Evolutionary conservation across 768 basidiomycete genomes (phyloP), one percentile per base, ranked within the genome.

Genomic region (Fibroporia radiculosa): DNA sequence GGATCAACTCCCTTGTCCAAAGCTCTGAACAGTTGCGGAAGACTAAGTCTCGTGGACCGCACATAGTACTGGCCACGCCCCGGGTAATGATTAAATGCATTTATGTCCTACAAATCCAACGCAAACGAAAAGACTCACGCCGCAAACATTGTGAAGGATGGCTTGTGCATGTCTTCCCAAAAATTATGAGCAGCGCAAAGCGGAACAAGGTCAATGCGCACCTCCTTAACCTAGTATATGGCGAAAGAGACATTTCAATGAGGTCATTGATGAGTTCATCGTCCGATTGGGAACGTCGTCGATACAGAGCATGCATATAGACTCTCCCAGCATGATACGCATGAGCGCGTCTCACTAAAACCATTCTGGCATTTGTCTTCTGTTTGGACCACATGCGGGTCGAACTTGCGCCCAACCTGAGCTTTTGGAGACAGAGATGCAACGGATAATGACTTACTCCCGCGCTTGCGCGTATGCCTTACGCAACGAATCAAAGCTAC

Each of bases 171-270:
- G 82, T 54, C 84, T 87, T 48, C 11, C 38, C 37, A n/a, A 44
- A 23, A 18, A 29, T 19, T 51, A 2, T 34, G 32, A 38, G 19
- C 11, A 32, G 8, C 47, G 13, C 22, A 7, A 40, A 40, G 34
- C 33, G 25, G 24, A 41, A 13, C 25, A 35, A 2, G n/a, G 19
- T 35, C 4, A 36, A 39, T 25, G 52, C 69, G 54, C 53, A 89
- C 87, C 82, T 76, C 58, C 87, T 68, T 43, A 89, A 74, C 52
- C 85, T 69, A 4, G 83, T 85, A 56, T 91, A 91, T 3, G 80
- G 82, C 0, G 88, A 91, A 19, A 91, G 66, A 29, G 86, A 84
- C 29, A 90, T 63, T 52, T 86, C 84, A 8, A 81, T 70, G 16
- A 91, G 62, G 56, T 87, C 84, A 5, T 66, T 58, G 6, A 91